Conservation (phyloP, 129 eudicot species). For the Erigeron canadensis region DNA sequence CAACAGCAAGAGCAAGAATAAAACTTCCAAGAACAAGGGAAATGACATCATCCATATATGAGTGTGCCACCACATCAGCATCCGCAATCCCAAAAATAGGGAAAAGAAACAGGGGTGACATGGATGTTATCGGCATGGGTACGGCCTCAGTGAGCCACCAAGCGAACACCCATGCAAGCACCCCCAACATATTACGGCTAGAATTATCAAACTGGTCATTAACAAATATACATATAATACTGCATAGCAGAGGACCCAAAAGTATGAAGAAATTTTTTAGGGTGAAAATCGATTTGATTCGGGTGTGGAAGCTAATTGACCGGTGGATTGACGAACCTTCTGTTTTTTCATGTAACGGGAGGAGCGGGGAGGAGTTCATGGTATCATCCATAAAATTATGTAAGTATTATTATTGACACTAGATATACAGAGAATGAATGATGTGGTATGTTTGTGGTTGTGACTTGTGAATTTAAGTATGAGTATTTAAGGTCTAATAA, state of each 20-base stretch:
- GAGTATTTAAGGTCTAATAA: too few relatives aligned
- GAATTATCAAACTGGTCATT: slow-evolving; percentile 36
- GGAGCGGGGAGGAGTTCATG: slow-evolving; percentile 27
- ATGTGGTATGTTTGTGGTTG: too few relatives aligned
- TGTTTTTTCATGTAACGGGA: slow-evolving; percentile 32
- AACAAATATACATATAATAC: slow-evolving; percentile 41
- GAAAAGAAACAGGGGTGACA: slow-evolving; percentile 86
- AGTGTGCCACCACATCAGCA: slow-evolving; percentile 74
- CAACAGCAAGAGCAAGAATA: slow-evolving; percentile 91
- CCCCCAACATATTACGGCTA: slow-evolving; percentile 68
- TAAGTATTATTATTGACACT: background rate
- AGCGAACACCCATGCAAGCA: slow-evolving; percentile 72
- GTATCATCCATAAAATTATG: background rate
- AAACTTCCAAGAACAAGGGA: slow-evolving; percentile 87
- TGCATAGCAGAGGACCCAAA: slow-evolving; percentile 71
- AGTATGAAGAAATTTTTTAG: slow-evolving; percentile 46
- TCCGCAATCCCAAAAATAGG: slow-evolving; percentile 74
- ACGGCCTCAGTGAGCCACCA: slow-evolving; percentile 99
- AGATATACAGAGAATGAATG: too few relatives aligned
- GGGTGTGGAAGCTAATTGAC: slow-evolving; percentile 22
- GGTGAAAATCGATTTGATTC: slow-evolving; percentile 38
- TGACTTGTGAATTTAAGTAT: too few relatives aligned
- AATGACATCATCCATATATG: slow-evolving; percentile 90
- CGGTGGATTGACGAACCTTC: slow-evolving; percentile 21
- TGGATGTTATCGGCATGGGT: slow-evolving; percentile 93